Evolutionary conservation across 2,329 filamentous ascomycete species (phyloP).

Genomic region (Fusarium tanahbumbuense): DNA sequence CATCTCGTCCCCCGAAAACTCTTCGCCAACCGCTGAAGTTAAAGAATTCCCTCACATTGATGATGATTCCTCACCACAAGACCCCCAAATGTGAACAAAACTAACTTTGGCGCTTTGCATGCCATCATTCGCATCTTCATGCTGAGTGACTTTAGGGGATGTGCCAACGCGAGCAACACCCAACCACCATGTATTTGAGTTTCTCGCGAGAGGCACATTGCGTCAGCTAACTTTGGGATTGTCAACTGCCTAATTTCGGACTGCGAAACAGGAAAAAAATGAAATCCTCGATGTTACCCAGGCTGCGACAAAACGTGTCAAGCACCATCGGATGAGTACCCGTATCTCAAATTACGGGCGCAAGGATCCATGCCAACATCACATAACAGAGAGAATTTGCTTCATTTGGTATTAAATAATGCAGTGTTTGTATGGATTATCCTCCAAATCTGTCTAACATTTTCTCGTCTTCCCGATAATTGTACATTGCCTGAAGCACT

Average conservation of each 20-base stretch:
- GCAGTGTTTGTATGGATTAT: constrained; percentile 11
- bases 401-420: not conserved
- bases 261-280: constrained; percentile 14
- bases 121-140: constrained; percentile 1
- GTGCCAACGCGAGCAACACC: not conserved
- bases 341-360: not conserved
- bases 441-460: constrained; percentile 27
- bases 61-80: not conserved
- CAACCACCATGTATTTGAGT: constrained; percentile 25
- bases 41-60: constrained; percentile 23
- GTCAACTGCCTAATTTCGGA: constrained; percentile 9
- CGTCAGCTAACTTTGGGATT: constrained; percentile 15
- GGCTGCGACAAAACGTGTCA: constrained; percentile 26
- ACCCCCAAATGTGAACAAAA: not conserved
- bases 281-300: constrained; percentile 10
- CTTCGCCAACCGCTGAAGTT: constrained; percentile 25
- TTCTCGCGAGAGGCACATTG: constrained; percentile 23
- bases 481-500: constrained; percentile 26
- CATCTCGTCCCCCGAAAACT: constrained; percentile 37
- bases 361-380: not conserved
- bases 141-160: not conserved
- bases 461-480: constrained; percentile 21
- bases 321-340: constrained; percentile 1
- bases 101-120: not conserved
- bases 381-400: not conserved